Evolutionary conservation across 306 rosid genomes (phyloP), one percentile per base, ranked within the genome.

Genomic region (Castanopsis chinensis): DNA sequence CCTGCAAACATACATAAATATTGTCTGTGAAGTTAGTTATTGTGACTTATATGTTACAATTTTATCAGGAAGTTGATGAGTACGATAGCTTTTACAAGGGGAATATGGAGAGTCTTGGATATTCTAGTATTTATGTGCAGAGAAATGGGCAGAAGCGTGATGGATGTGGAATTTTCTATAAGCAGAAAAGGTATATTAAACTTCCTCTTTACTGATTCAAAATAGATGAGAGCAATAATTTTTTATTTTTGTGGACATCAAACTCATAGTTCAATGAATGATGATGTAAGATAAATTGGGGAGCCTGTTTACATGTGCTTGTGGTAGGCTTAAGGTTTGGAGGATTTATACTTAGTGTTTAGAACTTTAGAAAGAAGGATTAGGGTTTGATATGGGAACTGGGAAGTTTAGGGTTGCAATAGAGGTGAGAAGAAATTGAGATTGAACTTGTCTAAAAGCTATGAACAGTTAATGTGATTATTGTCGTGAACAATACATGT

Each of bases 91-190:
- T 91, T 86, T 94, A 94, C 91, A 90, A 86, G 86, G 91, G 82
- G 72, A 88, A 54, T 69, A 82, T 92, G 93, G 88, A 81, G 65
- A 87, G 79, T 69, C n/a, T 79, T 61, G 97, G 98, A 58, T 92
- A 88, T 85, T 92, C 94, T 81, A 87, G 93, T 73, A 64, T 90
- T 78, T 92, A 92, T 84, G 87, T 92, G 67, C 92, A 92, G 90
- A 92, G 98, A 79, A 94, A 77, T 70, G 98, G 97, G 76, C 86
- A 87, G 81, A 94, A 92, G 90, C 97, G 91, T 72, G 97, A 94
- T 74, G 98, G 98, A 13, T 94, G 98, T 78, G 97, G 95, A 5
- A 59, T 92, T 69, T 94, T 94, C 87, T 94, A 79, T 85, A 94
- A 89, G 90, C 88, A 59, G 33, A 76, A 88, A 52, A 69, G 87